A percentile compares a stretch with the other conserved stretches of the same genome.
phyloP scores from a whole-genome alignment of 257 asterid genomes.

The Solanum chilense region DNA sequence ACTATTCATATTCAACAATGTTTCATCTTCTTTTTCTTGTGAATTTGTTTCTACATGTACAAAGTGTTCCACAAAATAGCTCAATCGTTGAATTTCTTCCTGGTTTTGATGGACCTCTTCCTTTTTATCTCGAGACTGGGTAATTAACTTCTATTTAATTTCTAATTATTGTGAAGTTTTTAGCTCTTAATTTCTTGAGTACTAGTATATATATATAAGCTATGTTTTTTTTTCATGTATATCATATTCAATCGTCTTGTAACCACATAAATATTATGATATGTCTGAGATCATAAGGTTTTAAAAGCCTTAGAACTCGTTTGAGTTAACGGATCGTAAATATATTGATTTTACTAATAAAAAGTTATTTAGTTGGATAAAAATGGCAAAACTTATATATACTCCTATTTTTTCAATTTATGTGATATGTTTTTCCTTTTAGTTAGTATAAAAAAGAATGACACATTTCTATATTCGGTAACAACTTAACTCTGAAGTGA shows the following conservation, averaged over 20 bases:
- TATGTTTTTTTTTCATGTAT: too few relatives aligned
- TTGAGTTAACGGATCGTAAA: too few relatives aligned
- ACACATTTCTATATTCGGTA: too few relatives aligned
- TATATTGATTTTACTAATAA: too few relatives aligned
- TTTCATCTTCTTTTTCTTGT: not conserved
- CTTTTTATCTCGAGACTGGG: conserved; percentile 3
- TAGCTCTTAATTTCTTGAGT: not conserved
- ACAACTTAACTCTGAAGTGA: not conserved
- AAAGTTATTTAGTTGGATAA: too few relatives aligned
- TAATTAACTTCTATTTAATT: not conserved
- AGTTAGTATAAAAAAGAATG: too few relatives aligned
- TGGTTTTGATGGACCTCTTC: conserved; percentile 3
- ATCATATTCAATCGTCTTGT: not conserved
- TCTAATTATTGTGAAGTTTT: not conserved
- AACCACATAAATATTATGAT: too few relatives aligned
- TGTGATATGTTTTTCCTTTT: too few relatives aligned
- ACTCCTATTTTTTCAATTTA: too few relatives aligned
- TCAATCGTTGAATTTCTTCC: not conserved
- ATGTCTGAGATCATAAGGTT: not conserved
- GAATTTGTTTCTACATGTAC: not conserved
- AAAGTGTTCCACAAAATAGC: not conserved
- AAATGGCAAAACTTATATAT: too few relatives aligned
- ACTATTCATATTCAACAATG: not conserved
- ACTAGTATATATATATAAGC: too few relatives aligned
- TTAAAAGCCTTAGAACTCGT: not conserved